These are phyloP conservation scores for Seiridium unicorne DNA, from an alignment of 2,329 filamentous ascomycete species.

Conservation along the genomic window DNA sequence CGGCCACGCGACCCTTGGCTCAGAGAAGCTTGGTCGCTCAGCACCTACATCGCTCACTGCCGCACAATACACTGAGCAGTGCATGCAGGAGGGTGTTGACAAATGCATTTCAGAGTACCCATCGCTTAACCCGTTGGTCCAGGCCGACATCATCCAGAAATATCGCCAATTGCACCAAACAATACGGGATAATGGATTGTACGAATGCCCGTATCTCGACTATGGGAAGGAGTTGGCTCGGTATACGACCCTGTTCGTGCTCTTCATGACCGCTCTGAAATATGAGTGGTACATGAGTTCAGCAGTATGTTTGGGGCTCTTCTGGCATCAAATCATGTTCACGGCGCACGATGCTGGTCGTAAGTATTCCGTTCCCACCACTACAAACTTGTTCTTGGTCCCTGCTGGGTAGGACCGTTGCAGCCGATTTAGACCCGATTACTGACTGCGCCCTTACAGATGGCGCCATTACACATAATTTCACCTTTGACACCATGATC, in stretches of 20 bases:
- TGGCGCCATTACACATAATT: constrained; percentile 57
- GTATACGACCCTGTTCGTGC: constrained; percentile 48
- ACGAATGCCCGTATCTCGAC: constrained; percentile 55
- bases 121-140: constrained; percentile 51
- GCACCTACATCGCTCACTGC: constrained; percentile 8
- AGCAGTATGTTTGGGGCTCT: constrained; percentile 57
- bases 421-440: neutral
- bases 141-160: constrained; percentile 52
- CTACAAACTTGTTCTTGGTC: too few relatives aligned
- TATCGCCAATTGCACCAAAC: constrained; percentile 56
- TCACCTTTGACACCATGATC: constrained; percentile 56
- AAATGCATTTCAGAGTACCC: constrained; percentile 42
- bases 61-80: constrained; percentile 32
- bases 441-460: neutral
- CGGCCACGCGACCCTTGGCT: neutral
- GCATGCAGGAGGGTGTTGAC: constrained; percentile 33
- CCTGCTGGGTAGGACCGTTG: too few relatives aligned
- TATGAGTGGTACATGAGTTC: constrained; percentile 56
- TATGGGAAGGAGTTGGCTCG: constrained; percentile 59
- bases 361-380: constrained; percentile 19
- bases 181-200: constrained; percentile 54
- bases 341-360: constrained; percentile 66
- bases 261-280: constrained; percentile 44
- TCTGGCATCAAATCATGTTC: constrained; percentile 71
- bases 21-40: neutral